Evolutionary conservation across 331 rosid species (phyloP), one percentile per base, ranked within the genome.

Genomic region (Erythrophleum ivorense): DNA sequence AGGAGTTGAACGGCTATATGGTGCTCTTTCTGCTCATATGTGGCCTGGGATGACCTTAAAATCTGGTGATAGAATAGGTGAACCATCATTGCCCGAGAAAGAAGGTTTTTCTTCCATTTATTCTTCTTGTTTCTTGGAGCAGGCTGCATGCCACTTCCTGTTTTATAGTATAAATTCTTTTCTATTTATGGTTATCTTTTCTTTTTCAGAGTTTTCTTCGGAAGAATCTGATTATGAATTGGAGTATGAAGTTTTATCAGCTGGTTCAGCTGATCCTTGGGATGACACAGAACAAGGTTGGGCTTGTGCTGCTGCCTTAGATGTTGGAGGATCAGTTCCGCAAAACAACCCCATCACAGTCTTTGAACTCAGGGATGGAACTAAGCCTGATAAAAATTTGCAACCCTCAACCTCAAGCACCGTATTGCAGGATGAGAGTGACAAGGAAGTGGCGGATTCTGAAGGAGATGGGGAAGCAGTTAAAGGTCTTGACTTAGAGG

Each of bases 31-130:
- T 46, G 97, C 98, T 81, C 91, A 91, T 83, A 88, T 93, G 92
- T 95, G 98, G 98, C 91, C 98, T 68, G 98, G 98, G 83, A 95
- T 95, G 97, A 75, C 89, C 76, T 85, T 95, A 54, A 95, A 95
- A 82, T 89, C 97, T 24, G 98, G 97, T 38, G 89, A 89, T 73
- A 91, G 84, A 82, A 89, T 95, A 78, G 81, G 78, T 16, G 88
- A 82, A 62, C 93, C 95, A 18, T 79, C 80, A 48, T 79, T 82
- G 60, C 82, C 84, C 9, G 73, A 63, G 77, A 75, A 82, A 58
- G 85, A 78, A 71, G 88, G 88, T 86, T 19, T 68, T 77, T 46
- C 38, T 52, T 75, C 73, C 59, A 16, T 38, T 46, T 34, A 1
- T 48, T 53, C 57, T 62, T 41, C 34, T 34, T 38, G 57, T 15